Conservation (phyloP, 2,329 filamentous ascomycete genomes). For the Aspergillus versicolor region DNA sequence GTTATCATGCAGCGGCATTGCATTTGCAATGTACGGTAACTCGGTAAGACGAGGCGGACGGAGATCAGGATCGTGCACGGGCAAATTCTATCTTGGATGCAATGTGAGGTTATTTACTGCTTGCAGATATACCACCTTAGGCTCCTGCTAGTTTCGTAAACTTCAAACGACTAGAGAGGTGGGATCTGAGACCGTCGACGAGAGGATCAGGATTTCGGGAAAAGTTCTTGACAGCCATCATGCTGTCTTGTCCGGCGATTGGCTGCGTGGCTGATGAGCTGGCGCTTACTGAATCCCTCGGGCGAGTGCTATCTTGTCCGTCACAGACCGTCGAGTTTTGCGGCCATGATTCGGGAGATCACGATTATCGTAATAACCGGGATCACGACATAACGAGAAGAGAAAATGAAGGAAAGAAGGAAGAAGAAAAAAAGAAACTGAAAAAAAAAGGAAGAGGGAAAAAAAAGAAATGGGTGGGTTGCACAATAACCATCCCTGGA, state of each 20-base stretch:
- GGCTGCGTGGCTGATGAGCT: not conserved
- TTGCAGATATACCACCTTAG: constrained; percentile 14
- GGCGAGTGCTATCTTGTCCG: not conserved
- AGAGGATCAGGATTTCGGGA: not conserved
- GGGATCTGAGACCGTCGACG: not conserved
- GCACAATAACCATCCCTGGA: not conserved
- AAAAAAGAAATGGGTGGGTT: not conserved
- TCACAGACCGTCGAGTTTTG: not conserved
- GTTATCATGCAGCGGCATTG: too few relatives aligned
- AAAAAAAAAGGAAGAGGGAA: not conserved
- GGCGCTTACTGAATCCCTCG: constrained; percentile 1
- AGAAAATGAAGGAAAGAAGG: not conserved
- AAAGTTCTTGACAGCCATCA: not conserved
- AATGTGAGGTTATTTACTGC: constrained; percentile 30
- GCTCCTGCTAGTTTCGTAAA: not conserved
- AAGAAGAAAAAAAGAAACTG: not conserved
- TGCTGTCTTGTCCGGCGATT: not conserved
- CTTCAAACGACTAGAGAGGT: not conserved
- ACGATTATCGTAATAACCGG: not conserved
- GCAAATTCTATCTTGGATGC: constrained; percentile 10
- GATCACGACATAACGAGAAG: too few relatives aligned
- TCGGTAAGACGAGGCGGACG: not conserved
- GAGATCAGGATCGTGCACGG: not conserved
- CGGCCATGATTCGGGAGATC: not conserved
- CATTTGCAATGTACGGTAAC: too few relatives aligned